Conservation (phyloP, 2,329 filamentous ascomycete species). For the Calonectria hawksworthii region DNA sequence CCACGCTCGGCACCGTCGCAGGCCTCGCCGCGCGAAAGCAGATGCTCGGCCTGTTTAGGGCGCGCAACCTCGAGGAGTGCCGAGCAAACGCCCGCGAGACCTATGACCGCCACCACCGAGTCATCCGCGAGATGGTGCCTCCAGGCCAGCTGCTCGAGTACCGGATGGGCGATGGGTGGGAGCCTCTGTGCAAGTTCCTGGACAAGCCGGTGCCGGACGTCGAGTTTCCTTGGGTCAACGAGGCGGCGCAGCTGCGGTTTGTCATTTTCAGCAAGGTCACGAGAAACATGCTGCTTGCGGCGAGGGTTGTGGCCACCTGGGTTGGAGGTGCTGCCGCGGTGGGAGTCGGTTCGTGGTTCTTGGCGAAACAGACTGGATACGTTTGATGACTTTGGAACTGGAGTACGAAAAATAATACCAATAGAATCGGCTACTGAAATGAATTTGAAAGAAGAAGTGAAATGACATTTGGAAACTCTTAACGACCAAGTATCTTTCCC, state of each 20-base stretch:
- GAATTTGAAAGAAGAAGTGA: no score
- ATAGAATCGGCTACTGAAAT: no score
- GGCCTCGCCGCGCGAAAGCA: slow-evolving; percentile 42
- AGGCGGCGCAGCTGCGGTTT: slow-evolving; percentile 39
- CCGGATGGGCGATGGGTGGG: slow-evolving; percentile 52
- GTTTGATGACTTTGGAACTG: background rate
- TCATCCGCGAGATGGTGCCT: slow-evolving; percentile 46
- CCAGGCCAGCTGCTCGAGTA: slow-evolving; percentile 49
- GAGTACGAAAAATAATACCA: no score
- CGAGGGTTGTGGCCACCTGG: slow-evolving; percentile 34
- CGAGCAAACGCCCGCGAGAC: slow-evolving; percentile 37
- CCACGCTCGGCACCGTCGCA: slow-evolving; percentile 50
- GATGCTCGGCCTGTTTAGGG: slow-evolving; percentile 47
- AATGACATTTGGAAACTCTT: no score
- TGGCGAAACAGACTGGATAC: background rate
- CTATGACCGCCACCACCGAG: slow-evolving; percentile 48
- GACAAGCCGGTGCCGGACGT: slow-evolving; percentile 48
- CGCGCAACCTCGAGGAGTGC: slow-evolving; percentile 38
- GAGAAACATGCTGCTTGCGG: slow-evolving; percentile 24
- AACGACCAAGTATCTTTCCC: no score
- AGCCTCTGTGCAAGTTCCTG: slow-evolving; percentile 54
- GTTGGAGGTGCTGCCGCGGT: slow-evolving; percentile 21
- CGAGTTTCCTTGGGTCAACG: slow-evolving; percentile 51
- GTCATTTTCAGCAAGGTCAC: slow-evolving; percentile 24
- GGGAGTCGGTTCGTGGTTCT: slow-evolving; percentile 29